Conservation (phyloP, 2,329 filamentous ascomycete genomes). For the Trichoderma simmonsii region DNA sequence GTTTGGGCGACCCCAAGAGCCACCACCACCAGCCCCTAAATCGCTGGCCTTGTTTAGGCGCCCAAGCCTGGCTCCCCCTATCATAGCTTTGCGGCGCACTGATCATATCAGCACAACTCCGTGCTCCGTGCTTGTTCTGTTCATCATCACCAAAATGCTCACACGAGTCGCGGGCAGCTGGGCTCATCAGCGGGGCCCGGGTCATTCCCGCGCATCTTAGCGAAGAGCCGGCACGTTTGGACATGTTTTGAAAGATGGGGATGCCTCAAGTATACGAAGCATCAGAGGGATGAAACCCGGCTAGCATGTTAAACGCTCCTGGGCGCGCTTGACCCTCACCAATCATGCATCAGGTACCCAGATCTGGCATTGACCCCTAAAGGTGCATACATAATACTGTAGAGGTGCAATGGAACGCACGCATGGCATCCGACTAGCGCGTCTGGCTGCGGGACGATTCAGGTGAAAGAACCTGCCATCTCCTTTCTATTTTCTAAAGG, state of each 20-base stretch:
- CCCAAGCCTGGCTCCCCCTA: conserved; percentile 2
- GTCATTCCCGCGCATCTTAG: background rate
- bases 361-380: background rate
- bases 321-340: background rate
- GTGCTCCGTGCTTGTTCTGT: background rate
- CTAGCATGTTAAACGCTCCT: conserved; percentile 8
- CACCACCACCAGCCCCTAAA: conserved; percentile 12
- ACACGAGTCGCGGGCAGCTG: background rate
- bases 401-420: background rate
- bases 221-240: background rate
- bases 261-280: conserved; percentile 10
- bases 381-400: background rate
- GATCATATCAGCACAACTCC: background rate
- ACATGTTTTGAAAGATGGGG: conserved; percentile 15
- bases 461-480: background rate
- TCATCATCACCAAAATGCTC: background rate
- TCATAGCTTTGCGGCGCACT: background rate
- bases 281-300: conserved; percentile 10
- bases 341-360: background rate
- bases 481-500: background rate
- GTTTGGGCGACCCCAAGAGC: conserved; percentile 12
- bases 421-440: background rate
- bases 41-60: conserved; percentile 12
- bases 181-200: conserved; percentile 2
- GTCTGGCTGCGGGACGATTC: background rate